These are phyloP conservation scores for Trichaptum fuscoviolaceum DNA, from an alignment of 768 basidiomycete genomes.

Conservation along the genomic window DNA sequence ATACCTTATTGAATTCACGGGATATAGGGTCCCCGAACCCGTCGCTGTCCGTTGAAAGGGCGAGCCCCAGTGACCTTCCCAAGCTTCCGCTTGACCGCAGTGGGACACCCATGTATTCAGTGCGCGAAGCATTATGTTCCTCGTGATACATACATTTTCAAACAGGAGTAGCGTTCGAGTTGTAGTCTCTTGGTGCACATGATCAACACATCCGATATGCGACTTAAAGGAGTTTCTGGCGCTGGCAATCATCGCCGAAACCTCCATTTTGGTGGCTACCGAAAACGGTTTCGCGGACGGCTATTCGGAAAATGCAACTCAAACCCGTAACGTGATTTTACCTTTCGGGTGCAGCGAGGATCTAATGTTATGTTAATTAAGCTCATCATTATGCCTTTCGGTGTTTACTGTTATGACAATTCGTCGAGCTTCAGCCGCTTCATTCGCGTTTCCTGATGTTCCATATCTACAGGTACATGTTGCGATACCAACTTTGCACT, in stretches of 20 bases:
- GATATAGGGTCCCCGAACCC: no score
- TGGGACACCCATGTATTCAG: not conserved
- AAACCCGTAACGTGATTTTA: not conserved
- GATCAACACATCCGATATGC: not conserved
- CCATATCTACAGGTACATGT: not conserved
- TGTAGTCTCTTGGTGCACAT: not conserved
- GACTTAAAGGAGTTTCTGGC: not conserved
- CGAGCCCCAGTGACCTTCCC: no score
- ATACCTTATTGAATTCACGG: no score
- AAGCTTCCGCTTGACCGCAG: no score
- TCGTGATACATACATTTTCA: not conserved
- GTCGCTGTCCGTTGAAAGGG: no score
- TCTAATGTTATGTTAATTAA: not conserved
- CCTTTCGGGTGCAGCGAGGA: not conserved
- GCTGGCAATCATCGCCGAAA: not conserved
- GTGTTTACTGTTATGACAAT: not conserved
- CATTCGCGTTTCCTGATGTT: not conserved
- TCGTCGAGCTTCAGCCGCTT: not conserved
- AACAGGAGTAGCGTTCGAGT: not conserved
- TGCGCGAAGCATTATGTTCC: not conserved
- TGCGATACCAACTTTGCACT: not conserved
- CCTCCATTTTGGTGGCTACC: not conserved
- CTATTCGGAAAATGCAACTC: not conserved
- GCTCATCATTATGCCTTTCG: not conserved
- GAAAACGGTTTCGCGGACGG: not conserved